Evolutionary conservation across 1,284 basidiomycete species (phyloP).

Genomic region (Leccinum insolens): DNA sequence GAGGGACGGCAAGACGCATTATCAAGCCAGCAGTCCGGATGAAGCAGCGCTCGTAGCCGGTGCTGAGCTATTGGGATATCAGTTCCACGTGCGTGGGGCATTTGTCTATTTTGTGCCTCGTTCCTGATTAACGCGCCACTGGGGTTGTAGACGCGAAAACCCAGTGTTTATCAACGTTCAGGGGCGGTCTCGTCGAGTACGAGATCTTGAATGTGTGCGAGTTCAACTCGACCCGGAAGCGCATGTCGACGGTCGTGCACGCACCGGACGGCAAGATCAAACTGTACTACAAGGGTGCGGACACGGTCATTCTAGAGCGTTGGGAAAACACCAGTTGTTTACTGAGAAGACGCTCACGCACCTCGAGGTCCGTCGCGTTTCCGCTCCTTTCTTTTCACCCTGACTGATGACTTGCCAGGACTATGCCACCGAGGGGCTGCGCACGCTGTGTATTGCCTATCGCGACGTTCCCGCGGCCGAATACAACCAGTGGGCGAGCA

Average conservation of each 20-base stretch:
- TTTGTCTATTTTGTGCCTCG: slow-evolving; percentile 30
- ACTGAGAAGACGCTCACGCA: slow-evolving; percentile 88
- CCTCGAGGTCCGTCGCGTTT: slow-evolving; percentile 69
- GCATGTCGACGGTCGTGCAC: slow-evolving; percentile 96
- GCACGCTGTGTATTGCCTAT: slow-evolving; percentile 96
- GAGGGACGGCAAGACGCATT: slow-evolving; percentile 82
- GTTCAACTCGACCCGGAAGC: slow-evolving; percentile 97
- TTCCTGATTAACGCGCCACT: neutral
- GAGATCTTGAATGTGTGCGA: slow-evolving; percentile 97
- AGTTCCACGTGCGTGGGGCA: slow-evolving; percentile 74
- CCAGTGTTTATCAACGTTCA: slow-evolving; percentile 88
- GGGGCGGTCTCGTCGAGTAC: slow-evolving; percentile 76
- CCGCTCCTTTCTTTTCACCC: neutral
- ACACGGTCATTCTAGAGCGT: slow-evolving; percentile 94
- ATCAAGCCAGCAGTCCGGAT: slow-evolving; percentile 97
- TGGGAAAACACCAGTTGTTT: slow-evolving; percentile 82
- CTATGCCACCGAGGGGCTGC: slow-evolving; percentile 94
- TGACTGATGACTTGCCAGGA: slow-evolving; percentile 46
- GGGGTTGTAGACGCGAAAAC: slow-evolving; percentile 80
- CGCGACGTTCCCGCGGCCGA: slow-evolving; percentile 91
- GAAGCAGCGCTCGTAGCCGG: slow-evolving; percentile 97
- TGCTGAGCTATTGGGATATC: slow-evolving; percentile 91
- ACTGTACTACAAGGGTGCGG: slow-evolving; percentile 96
- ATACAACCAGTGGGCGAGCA: slow-evolving; percentile 85
- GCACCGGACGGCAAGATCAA: slow-evolving; percentile 91